Percentiles rank a stretch among this genome's conserved stretches.
Conservation (phyloP, 495 filamentous ascomycete species). For the Neurospora cerealis region DNA sequence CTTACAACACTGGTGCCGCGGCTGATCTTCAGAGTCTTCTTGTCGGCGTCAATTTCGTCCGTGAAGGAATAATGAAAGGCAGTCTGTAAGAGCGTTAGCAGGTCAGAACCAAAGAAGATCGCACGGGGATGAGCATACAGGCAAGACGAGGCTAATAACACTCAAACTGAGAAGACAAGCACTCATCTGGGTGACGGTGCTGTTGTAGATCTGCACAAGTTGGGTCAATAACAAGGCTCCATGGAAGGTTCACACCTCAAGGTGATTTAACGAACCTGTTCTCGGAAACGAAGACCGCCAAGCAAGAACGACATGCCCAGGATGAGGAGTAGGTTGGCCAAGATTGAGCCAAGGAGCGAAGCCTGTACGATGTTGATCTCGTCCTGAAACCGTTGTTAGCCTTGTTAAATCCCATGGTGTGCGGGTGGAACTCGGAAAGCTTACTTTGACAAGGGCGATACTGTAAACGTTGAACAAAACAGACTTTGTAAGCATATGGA, state of each 20-base stretch:
- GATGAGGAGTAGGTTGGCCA: constrained; percentile 80
- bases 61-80: constrained; percentile 86
- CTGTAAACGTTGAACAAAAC: constrained; percentile 27
- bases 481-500: not conserved
- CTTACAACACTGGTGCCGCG: constrained; percentile 81
- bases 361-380: constrained; percentile 88
- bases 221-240: constrained; percentile 6
- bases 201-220: constrained; percentile 72
- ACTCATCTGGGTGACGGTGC: constrained; percentile 90
- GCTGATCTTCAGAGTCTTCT: constrained; percentile 67
- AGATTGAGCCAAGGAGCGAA: constrained; percentile 76
- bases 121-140: constrained; percentile 32
- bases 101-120: not conserved
- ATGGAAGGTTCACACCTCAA: not conserved
- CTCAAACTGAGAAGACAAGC: constrained; percentile 82
- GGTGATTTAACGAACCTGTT: constrained; percentile 49
- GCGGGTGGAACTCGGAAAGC: constrained; percentile 15
- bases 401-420: not conserved
- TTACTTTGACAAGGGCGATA: constrained; percentile 56
- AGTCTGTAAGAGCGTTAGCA: constrained; percentile 38
- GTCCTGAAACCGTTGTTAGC: constrained; percentile 40
- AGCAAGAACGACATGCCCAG: constrained; percentile 84
- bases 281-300: constrained; percentile 76
- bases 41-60: constrained; percentile 50
- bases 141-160: constrained; percentile 74